phyloP scores from a whole-genome alignment of 768 basidiomycete species.

The Leucosporidium creatinivorum region DNA sequence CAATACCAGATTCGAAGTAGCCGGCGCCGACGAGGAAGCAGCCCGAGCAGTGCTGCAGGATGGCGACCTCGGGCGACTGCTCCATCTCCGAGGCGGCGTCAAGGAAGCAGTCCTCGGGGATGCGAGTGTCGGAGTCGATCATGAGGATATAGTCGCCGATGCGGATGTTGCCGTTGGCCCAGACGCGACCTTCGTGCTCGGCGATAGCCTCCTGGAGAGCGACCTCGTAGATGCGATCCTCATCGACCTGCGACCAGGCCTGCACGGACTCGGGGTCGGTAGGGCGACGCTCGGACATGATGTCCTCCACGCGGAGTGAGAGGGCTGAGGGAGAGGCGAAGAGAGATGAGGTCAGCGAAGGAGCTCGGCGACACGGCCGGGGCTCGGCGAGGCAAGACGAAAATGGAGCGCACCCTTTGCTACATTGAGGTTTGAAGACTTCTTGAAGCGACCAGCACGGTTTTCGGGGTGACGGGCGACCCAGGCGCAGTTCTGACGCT shows the following conservation, averaged over 20 bases:
- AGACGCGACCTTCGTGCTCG: constrained; percentile 58
- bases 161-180: constrained; percentile 58
- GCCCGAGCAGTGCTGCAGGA: constrained; percentile 83
- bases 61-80: constrained; percentile 72
- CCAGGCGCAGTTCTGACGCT: constrained; percentile 64
- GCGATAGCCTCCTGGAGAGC: constrained; percentile 68
- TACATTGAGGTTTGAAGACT: constrained; percentile 84
- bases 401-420: background rate
- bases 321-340: constrained; percentile 39
- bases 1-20: constrained; percentile 84
- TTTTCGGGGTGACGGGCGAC: constrained; percentile 70
- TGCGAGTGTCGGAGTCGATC: constrained; percentile 9
- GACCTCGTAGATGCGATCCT: constrained; percentile 58
- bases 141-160: constrained; percentile 72
- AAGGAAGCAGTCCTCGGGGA: constrained; percentile 65
- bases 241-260: constrained; percentile 60
- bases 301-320: constrained; percentile 55
- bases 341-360: too few species aligned
- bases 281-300: constrained; percentile 43
- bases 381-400: too few species aligned
- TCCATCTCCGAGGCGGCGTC: constrained; percentile 79
- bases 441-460: constrained; percentile 76
- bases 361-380: too few species aligned
- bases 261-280: constrained; percentile 39
- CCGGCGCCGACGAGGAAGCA: constrained; percentile 82